Conservation (phyloP, 176 grass and related monocot species). For the Eragrostis curvula region DNA sequence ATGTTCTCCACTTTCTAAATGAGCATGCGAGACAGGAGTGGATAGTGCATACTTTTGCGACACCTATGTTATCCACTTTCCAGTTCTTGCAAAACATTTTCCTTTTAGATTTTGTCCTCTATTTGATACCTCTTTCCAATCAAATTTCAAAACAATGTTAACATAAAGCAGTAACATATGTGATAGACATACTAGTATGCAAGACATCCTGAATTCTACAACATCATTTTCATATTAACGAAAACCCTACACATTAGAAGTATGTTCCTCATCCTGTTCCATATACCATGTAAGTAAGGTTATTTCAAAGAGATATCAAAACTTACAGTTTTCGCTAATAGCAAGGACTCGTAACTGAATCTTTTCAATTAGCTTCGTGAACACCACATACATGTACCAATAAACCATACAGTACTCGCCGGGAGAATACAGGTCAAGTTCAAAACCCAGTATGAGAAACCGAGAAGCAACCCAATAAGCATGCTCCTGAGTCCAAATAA, state of each 20-base stretch:
- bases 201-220: neutral
- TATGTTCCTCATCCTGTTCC: neutral
- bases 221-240: slow-evolving; percentile 5
- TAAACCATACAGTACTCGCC: slow-evolving; percentile 96
- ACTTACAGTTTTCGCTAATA: slow-evolving; percentile 82
- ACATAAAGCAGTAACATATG: neutral
- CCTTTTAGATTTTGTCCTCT: neutral
- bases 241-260: neutral
- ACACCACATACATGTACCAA: slow-evolving; percentile 91
- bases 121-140: neutral
- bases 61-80: neutral
- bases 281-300: slow-evolving; percentile 22
- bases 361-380: slow-evolving; percentile 81
- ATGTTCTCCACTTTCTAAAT: neutral
- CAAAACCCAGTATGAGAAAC: slow-evolving; percentile 93
- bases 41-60: neutral
- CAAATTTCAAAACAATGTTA: slow-evolving; percentile 15
- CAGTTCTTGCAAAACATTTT: slow-evolving; percentile 10
- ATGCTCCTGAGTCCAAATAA: slow-evolving; percentile 89
- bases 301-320: slow-evolving; percentile 17
- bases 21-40: neutral
- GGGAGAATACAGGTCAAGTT: slow-evolving; percentile 88
- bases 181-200: neutral
- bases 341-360: slow-evolving; percentile 75
- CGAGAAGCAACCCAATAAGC: slow-evolving; percentile 89